Base-by-base conservation (phyloP, 352 stramenopile genomes). In the Pythium angustatum region DNA sequence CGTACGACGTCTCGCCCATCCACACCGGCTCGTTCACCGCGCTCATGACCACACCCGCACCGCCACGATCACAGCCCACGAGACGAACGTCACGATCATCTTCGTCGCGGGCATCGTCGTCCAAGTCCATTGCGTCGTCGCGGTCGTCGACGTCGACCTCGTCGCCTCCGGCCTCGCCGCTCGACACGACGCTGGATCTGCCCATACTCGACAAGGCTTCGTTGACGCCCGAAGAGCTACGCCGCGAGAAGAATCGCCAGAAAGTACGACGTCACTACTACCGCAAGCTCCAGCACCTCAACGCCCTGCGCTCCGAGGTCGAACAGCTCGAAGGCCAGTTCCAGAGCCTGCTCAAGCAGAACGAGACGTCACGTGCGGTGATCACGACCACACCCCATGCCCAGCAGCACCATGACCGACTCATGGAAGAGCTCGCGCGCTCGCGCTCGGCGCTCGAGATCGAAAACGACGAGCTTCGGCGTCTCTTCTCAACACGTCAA, bases 251-350 rank as follows among this genome's bases (percentile, higher is more conserved):
- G 43, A 77, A 77, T 49, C 66, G 70, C 14, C 62, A 68, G 22
- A 77, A 77, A 51, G 70, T 77, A 43, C 66, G 70, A 3, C 66
- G 66, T 21, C 66, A 74, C 66, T 77, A 77, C 70, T 70, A 77
- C 59, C 66, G 66, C 52, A 70, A 72, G 49, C 53, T 74, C 38
- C 56, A 47, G 17, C 53, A 55, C n/a, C 57, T 73, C 38, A 52
- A 61, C 30, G 17, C 66, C 34, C 66, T 73, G 6, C 66, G 66
- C 7, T 38, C 27, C 44, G 60, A 68, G 36, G 60, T 66, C 26
- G 27, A 60, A 27, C 51, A 65, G 59, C 66, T 73, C n/a, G 66
- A 73, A 33, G 17, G 21, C 36, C 40, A 65, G 12, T 62, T 63
- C 44, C 36, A 66, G n/a, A 19, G 27, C 8, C 54, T 73, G 22